Evolutionary conservation across 2,329 filamentous ascomycete genomes (phyloP), one percentile per base, ranked within the genome.

Genomic region (Neofusicoccum umdonicola): DNA sequence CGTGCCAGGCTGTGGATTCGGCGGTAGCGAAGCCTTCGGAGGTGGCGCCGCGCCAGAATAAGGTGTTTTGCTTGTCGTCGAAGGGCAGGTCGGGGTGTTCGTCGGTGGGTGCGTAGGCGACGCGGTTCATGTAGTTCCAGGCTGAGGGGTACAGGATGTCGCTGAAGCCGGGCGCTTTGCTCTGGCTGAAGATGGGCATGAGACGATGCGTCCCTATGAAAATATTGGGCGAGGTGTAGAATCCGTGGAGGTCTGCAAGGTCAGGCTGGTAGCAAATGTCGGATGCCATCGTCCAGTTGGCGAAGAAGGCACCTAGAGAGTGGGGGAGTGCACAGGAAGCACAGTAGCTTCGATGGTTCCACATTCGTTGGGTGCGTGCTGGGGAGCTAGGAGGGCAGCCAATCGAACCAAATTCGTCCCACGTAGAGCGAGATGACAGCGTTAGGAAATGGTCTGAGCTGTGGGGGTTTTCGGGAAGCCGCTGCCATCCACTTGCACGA

Each of bases 231-330:
- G 85, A 87, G 45, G 90, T 81, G 73, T 91, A 87, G 71, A 94
- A 87, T 47, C 90, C 89, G 70, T 94, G 91, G 1, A 94, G 81
- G 66, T 88, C 83, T 34, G 87, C 85, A 37, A 94, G 80, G 68
- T 95, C 92, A 0, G 92, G 89, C 71, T 95, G 91, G 66, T 90
- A 85, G 72, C 92, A 96, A 34, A 89, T 83, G 52, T 91, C 85
- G 5, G 87, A 83, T 4, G 89, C 86, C 8, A 83, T 73, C 1
- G 83, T 80, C 87, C 90, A 93, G 69, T 90, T 82, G 4, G 81
- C 79, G 5, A 92, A 78, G 70, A 91, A 90, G 22, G 87, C 87
- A 2, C 86, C 88, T 17, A 85, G 78, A 0, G 90, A 90, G 71
- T 93, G 90, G 0, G 85, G 84, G 6, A 80, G 77, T 1, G 82